These are phyloP conservation scores for Linnemannia zychae DNA, from an alignment of 192 early-diverging fungal genomes.

Conservation along the genomic window DNA sequence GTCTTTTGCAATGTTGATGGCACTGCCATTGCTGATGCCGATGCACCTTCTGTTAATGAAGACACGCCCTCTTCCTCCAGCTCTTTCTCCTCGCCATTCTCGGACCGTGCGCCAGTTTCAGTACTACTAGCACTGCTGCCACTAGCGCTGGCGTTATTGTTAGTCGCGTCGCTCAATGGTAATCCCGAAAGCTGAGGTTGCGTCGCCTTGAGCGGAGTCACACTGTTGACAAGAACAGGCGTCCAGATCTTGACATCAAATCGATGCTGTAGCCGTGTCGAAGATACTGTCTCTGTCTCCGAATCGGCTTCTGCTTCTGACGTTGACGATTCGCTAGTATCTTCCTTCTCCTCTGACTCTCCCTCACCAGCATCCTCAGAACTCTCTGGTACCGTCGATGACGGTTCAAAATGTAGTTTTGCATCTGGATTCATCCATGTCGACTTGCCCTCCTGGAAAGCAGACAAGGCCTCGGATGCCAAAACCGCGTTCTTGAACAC, in stretches of 20 bases:
- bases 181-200: not conserved
- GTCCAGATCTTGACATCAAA: conserved; percentile 53
- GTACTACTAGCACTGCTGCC: not conserved
- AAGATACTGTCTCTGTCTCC: not conserved
- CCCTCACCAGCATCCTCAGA: not conserved
- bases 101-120: not conserved
- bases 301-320: not conserved
- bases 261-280: conserved; percentile 23
- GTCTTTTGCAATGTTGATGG: not conserved
- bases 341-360: not conserved
- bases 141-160: not conserved
- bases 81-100: not conserved
- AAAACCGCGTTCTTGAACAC: conserved; percentile 44
- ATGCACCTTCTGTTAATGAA: not conserved
- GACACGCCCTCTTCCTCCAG: not conserved
- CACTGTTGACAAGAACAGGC: conserved; percentile 35
- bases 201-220: not conserved
- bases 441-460: conserved; percentile 46
- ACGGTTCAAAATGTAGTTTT: not conserved
- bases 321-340: not conserved
- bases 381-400: not conserved
- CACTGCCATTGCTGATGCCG: not conserved
- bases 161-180: not conserved
- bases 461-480: conserved; percentile 34
- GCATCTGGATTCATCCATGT: conserved; percentile 40